These are phyloP conservation scores for Penicillium egyptiacum DNA, from an alignment of 495 filamentous ascomycete species.

Conservation along the genomic window DNA sequence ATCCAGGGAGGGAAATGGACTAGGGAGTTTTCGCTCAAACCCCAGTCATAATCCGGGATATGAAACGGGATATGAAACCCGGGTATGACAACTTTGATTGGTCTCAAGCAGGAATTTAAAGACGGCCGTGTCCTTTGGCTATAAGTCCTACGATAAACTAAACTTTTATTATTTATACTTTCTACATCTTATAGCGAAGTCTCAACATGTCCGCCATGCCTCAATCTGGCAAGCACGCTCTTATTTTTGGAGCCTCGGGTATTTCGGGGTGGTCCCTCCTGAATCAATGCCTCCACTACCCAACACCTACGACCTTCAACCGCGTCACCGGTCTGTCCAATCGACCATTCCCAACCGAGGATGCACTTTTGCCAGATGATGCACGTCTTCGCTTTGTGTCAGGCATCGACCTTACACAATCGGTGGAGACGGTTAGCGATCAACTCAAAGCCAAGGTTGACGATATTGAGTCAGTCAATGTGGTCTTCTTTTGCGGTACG, in stretches of 20 bases:
- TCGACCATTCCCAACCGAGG: slow-evolving; percentile 13
- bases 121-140: too few relatives aligned
- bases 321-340: slow-evolving; percentile 32
- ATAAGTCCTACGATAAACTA: too few relatives aligned
- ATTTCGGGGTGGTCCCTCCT: slow-evolving; percentile 34
- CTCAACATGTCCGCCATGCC: too few relatives aligned
- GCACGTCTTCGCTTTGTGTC: slow-evolving; percentile 10
- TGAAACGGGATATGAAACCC: too few relatives aligned
- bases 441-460: slow-evolving; percentile 15
- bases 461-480: neutral
- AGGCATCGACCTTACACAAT: slow-evolving; percentile 24
- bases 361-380: neutral
- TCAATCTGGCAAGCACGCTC: slow-evolving; percentile 13
- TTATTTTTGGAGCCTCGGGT: slow-evolving; percentile 39
- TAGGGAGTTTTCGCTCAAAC: too few relatives aligned
- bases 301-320: slow-evolving; percentile 25
- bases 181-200: too few relatives aligned
- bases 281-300: slow-evolving; percentile 23
- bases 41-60: too few relatives aligned
- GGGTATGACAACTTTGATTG: too few relatives aligned
- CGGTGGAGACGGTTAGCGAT: slow-evolving; percentile 19
- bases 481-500: neutral
- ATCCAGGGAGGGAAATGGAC: too few relatives aligned
- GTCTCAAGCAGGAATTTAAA: too few relatives aligned
- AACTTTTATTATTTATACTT: too few relatives aligned